Evolutionary conservation across 768 basidiomycete genomes (phyloP).

Genomic region (Hydnomerulius pinastri): DNA sequence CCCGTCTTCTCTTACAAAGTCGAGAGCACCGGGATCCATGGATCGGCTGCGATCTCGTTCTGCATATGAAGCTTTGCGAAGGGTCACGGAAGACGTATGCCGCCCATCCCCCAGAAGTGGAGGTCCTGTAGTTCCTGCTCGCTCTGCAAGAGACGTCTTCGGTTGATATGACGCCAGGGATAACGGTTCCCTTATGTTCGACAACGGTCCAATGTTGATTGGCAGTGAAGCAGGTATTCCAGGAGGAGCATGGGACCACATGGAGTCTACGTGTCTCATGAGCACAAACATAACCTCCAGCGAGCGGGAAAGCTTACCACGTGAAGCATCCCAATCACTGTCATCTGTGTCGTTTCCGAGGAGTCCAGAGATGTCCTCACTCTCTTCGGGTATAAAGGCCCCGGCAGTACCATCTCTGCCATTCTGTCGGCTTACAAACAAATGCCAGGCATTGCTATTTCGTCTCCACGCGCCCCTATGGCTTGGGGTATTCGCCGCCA

Average conservation of each 20-base stretch:
- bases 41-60: constrained; percentile 65
- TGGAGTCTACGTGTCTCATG: constrained; percentile 20
- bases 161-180: constrained; percentile 62
- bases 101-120: constrained; percentile 22
- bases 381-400: constrained; percentile 37
- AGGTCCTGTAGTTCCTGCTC: constrained; percentile 33
- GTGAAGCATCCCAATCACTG: constrained; percentile 26
- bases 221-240: constrained; percentile 60
- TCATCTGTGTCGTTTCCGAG: constrained; percentile 18
- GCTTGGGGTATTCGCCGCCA: constrained; percentile 71
- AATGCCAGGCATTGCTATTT: constrained; percentile 63
- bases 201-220: constrained; percentile 51
- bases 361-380: constrained; percentile 29
- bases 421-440: constrained; percentile 49
- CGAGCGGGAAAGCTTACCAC: constrained; percentile 21
- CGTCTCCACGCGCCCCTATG: constrained; percentile 72
- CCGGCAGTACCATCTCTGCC: constrained; percentile 28
- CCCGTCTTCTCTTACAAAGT: constrained; percentile 54
- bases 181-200: constrained; percentile 39
- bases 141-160: constrained; percentile 45
- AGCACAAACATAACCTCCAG: constrained; percentile 1
- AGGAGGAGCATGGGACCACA: constrained; percentile 30
- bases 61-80: constrained; percentile 65
- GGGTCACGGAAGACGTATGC: constrained; percentile 43
- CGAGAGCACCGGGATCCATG: constrained; percentile 70